Conservation (phyloP, 2,329 filamentous ascomycete species). For the Hypocrella siamensis region DNA sequence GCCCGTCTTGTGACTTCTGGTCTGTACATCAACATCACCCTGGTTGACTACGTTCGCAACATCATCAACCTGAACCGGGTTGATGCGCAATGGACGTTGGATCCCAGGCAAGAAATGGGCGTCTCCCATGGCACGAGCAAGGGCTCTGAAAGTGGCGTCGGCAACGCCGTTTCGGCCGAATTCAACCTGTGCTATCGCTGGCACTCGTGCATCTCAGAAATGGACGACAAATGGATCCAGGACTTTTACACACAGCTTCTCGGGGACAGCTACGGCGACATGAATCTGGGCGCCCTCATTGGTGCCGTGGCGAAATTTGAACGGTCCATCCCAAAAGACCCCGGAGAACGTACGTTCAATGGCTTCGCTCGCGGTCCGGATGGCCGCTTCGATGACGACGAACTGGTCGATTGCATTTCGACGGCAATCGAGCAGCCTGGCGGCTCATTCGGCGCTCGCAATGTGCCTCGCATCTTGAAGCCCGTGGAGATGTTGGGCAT, state of each 20-base stretch:
- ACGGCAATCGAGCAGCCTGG: constrained; percentile 64
- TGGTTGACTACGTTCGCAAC: constrained; percentile 65
- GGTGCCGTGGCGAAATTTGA: constrained; percentile 49
- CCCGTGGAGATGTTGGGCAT: constrained; percentile 71
- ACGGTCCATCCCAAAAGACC: constrained; percentile 44
- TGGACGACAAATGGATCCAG: constrained; percentile 70
- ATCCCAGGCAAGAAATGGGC: constrained; percentile 56
- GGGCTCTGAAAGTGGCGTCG: constrained; percentile 53
- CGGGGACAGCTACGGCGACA: constrained; percentile 32
- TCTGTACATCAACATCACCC: constrained; percentile 63
- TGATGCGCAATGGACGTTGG: constrained; percentile 68
- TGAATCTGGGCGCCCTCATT: constrained; percentile 46
- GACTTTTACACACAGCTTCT: constrained; percentile 50
- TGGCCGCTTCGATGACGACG: constrained; percentile 60
- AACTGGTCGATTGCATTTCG: constrained; percentile 54
- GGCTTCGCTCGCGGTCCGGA: constrained; percentile 47
- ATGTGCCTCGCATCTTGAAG: constrained; percentile 58
- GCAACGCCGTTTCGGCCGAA: constrained; percentile 73
- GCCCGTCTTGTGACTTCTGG: constrained; percentile 60
- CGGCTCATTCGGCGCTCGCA: constrained; percentile 56
- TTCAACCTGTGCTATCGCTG: constrained; percentile 83
- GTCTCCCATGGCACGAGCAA: constrained; percentile 34
- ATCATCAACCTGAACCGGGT: constrained; percentile 44
- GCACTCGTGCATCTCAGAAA: constrained; percentile 59
- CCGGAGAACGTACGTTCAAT: constrained; percentile 51